Evolutionary conservation across 225 moss, liverwort and hornwort species (phyloP).

Genomic region (Rhytidiadelphus loreus): DNA sequence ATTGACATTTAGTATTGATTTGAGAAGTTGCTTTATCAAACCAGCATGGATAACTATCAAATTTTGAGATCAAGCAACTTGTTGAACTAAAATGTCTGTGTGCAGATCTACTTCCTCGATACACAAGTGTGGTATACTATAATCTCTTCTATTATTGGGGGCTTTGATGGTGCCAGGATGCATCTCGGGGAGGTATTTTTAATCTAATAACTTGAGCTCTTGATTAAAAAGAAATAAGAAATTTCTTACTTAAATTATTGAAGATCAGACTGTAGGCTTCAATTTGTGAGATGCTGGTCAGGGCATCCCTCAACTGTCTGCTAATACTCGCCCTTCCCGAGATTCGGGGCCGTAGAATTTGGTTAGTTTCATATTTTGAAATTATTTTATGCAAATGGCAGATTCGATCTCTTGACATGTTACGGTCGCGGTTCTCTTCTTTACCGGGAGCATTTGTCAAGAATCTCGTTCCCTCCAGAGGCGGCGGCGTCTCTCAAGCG

Average conservation of each 20-base stretch:
- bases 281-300: background rate
- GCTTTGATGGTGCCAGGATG: conserved; percentile 70
- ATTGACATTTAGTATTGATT: background rate
- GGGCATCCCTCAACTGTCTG: background rate
- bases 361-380: background rate
- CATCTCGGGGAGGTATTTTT: conserved; percentile 84
- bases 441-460: conserved; percentile 77
- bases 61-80: background rate
- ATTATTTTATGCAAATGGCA: conserved; percentile 10
- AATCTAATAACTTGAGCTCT: background rate
- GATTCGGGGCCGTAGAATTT: background rate
- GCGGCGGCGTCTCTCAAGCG: conserved; percentile 7
- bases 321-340: background rate
- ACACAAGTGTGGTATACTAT: conserved; percentile 97
- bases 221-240: background rate
- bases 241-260: background rate
- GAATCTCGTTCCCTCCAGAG: conserved; percentile 45
- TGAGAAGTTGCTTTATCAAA: background rate
- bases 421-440: conserved; percentile 78
- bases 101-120: conserved; percentile 92
- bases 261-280: background rate
- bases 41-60: background rate
- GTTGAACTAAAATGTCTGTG: background rate
- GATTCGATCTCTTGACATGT: conserved; percentile 94
- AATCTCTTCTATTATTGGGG: conserved; percentile 73